Base-by-base conservation (phyloP, 78 protist species). In the Speleostelium caveatum region DNA sequence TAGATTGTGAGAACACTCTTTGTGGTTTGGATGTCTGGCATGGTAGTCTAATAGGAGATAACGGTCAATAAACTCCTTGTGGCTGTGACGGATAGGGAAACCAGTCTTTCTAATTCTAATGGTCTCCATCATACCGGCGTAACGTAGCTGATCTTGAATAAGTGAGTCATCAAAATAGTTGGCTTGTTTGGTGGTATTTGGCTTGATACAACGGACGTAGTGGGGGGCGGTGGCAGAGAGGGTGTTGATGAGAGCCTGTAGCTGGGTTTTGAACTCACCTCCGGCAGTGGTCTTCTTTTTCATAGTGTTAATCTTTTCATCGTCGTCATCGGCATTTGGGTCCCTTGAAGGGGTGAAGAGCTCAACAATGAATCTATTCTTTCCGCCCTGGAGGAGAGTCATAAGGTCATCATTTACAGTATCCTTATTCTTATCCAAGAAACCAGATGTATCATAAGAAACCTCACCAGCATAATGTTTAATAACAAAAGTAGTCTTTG, bases 171-270 rank as follows among this genome's bases (percentile, higher is more conserved):
- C 90, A 35, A 66, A 91, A 17, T 49, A 45, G 0, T 30, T 21
- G 35, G 95, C 86, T 12, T 63, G 73, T 33, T 93, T 87, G 22
- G 66, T 51, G 2, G 94, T 30, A 85, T 97, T 96, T 14, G 99
- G 99, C 86, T 96, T 96, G 75, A 97, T 61, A 86, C 99, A 97
- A 41, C 99, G 94, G 33, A 97, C 95, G 53, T 95, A 97, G 69
- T 97, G 99, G 16, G 98, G 97, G 30, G 66, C 79, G 17, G 97
- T 92, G 6, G 89, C 16, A 38, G 92, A 75, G 49, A 97, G 59
- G 21, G 65, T 62, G 66, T 79, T 77, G 94, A 97, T 86, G 38
- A 97, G 60, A 32, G 38, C 1, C 26, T 21, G 76, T 51, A 96
- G 61, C 63, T 93, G 96, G 22, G 75, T 56, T 32, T 87, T 79